These are phyloP conservation scores for Pseudopithomyces chartarum DNA, from an alignment of 2,329 filamentous ascomycete genomes.

Conservation along the genomic window DNA sequence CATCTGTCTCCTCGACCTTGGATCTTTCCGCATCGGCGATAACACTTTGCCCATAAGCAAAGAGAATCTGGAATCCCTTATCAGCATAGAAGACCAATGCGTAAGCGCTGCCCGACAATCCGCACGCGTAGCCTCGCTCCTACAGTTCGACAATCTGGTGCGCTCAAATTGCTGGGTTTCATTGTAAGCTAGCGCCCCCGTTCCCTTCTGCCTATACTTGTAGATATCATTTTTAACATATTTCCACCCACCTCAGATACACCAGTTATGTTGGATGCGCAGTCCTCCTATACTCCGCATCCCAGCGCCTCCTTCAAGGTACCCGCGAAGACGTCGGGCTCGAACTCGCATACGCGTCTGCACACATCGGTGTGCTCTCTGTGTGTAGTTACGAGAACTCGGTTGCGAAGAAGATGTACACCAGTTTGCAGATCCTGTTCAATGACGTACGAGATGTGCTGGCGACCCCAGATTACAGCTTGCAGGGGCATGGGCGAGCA, in stretches of 20 bases:
- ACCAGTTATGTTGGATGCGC: slow-evolving; percentile 15
- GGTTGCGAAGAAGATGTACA: slow-evolving; percentile 8
- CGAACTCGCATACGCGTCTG: slow-evolving; percentile 14
- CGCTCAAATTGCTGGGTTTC: slow-evolving; percentile 12
- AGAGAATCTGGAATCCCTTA: background rate
- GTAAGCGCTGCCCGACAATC: slow-evolving; percentile 12
- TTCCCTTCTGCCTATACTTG: background rate
- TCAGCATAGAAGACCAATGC: slow-evolving; percentile 13
- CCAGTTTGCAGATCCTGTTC: slow-evolving; percentile 10
- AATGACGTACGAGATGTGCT: slow-evolving; percentile 16
- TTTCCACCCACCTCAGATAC: slow-evolving; percentile 9
- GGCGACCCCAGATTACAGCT: slow-evolving; percentile 5
- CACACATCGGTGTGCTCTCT: slow-evolving; percentile 15
- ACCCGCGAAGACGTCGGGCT: slow-evolving; percentile 10
- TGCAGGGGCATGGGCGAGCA: background rate
- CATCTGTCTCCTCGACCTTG: slow-evolving; percentile 8
- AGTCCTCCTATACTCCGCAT: slow-evolving; percentile 14
- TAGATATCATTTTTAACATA: background rate
- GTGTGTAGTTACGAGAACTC: slow-evolving; percentile 15
- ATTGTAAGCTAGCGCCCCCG: background rate
- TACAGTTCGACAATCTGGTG: slow-evolving; percentile 8
- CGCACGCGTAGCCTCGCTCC: slow-evolving; percentile 10
- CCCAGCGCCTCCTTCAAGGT: slow-evolving; percentile 13
- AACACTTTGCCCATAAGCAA: background rate
- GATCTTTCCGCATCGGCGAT: slow-evolving; percentile 4